Conservation (phyloP, 1,139 yeast genomes). For the Zygosaccharomyces sapae region DNA sequence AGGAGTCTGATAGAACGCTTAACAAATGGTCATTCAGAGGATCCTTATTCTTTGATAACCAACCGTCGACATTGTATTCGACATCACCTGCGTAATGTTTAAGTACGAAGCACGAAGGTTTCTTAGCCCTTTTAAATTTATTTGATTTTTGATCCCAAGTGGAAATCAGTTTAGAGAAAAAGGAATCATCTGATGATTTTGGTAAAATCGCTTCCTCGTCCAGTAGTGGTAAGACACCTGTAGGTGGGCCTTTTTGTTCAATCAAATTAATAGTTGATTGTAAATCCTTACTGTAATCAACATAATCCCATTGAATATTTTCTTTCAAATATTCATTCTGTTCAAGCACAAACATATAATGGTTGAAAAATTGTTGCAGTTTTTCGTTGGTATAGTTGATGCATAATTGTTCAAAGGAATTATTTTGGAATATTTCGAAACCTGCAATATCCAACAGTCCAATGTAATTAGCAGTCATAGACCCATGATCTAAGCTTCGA, state of each 20-base stretch:
- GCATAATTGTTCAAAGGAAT: slow-evolving; percentile 94
- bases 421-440: slow-evolving; percentile 86
- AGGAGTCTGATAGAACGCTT: slow-evolving; percentile 53
- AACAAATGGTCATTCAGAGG: slow-evolving; percentile 80
- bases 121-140: slow-evolving; percentile 69
- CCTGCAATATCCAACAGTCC: slow-evolving; percentile 98
- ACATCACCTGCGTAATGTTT: slow-evolving; percentile 96
- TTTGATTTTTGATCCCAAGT: slow-evolving; percentile 56
- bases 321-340: slow-evolving; percentile 93
- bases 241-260: slow-evolving; percentile 62
- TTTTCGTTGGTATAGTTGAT: slow-evolving; percentile 96
- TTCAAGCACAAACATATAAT: slow-evolving; percentile 93
- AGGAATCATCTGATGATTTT: slow-evolving; percentile 75
- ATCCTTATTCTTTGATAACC: slow-evolving; percentile 94
- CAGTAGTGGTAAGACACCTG: slow-evolving; percentile 82
- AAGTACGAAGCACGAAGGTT: slow-evolving; percentile 66
- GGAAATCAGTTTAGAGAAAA: slow-evolving; percentile 70
- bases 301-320: slow-evolving; percentile 92
- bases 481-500: slow-evolving; percentile 51
- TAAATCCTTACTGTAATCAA: slow-evolving; percentile 94
- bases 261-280: slow-evolving; percentile 93
- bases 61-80: slow-evolving; percentile 84
- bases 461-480: slow-evolving; percentile 55
- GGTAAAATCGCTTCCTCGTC: slow-evolving; percentile 98
- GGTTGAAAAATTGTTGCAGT: slow-evolving; percentile 94